phyloP scores from a whole-genome alignment of 495 filamentous ascomycete species.

The Amniculicola lignicola region DNA sequence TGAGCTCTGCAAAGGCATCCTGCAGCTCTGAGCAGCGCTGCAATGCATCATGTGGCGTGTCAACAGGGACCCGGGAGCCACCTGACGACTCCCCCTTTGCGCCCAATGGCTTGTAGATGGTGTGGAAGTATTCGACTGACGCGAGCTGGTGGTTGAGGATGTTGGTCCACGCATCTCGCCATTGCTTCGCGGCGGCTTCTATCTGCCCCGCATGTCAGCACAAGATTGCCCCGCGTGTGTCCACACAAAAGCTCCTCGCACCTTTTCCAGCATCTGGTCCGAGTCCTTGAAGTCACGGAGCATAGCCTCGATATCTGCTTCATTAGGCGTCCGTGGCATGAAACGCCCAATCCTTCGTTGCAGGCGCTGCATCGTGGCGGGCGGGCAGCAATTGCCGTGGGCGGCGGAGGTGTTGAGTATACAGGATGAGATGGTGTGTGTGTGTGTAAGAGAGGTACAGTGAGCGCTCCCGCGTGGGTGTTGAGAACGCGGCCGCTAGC shows the following conservation, averaged over 20 bases:
- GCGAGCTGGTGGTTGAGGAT: constrained; percentile 70
- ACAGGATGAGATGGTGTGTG: not conserved
- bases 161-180: constrained; percentile 81
- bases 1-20: constrained; percentile 69
- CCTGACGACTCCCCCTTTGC: constrained; percentile 54
- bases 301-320: constrained; percentile 71
- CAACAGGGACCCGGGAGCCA: constrained; percentile 46
- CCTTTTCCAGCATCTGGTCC: constrained; percentile 71
- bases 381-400: constrained; percentile 11
- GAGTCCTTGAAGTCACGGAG: constrained; percentile 82
- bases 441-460: not conserved
- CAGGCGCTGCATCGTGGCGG: constrained; percentile 70
- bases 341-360: constrained; percentile 72
- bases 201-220: constrained; percentile 61
- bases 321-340: constrained; percentile 66
- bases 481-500: constrained; percentile 4
- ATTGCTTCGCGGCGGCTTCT: constrained; percentile 73
- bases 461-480: not conserved
- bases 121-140: constrained; percentile 68
- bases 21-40: constrained; percentile 66
- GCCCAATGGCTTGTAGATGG: constrained; percentile 77
- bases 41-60: constrained; percentile 63
- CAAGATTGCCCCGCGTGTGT: not conserved
- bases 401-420: not conserved
- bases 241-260: constrained; percentile 46